phyloP scores from a whole-genome alignment of 2,329 filamentous ascomycete species.

The Clonostachys chloroleuca region DNA sequence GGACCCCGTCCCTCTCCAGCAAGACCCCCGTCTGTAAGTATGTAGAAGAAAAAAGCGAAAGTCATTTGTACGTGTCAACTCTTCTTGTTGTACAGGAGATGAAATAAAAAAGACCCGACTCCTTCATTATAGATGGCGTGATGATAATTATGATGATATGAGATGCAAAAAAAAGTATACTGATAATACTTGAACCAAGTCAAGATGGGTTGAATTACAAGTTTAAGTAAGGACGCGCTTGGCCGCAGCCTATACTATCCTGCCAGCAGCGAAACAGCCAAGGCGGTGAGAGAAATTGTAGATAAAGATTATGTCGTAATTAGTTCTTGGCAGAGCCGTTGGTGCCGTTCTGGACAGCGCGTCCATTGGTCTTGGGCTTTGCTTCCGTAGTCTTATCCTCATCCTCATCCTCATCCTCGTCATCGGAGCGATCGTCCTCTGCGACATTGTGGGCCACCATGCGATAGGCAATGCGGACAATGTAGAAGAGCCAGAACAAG shows the following conservation, averaged over 20 bases:
- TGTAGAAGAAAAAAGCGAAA: too few relatives aligned
- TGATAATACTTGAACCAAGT: background rate
- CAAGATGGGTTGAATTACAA: background rate
- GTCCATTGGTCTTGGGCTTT: slow-evolving; percentile 11
- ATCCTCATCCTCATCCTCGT: slow-evolving; percentile 59
- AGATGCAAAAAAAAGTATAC: background rate
- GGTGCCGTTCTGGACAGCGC: slow-evolving; percentile 1
- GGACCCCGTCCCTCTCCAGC: too few relatives aligned
- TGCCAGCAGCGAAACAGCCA: background rate
- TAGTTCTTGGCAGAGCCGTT: slow-evolving; percentile 5
- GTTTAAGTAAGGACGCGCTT: background rate
- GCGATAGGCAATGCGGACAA: slow-evolving; percentile 69
- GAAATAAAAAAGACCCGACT: too few relatives aligned
- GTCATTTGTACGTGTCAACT: too few relatives aligned
- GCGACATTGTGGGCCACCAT: slow-evolving; percentile 58
- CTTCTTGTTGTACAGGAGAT: too few relatives aligned
- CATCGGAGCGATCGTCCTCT: slow-evolving; percentile 69
- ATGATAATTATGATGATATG: too few relatives aligned
- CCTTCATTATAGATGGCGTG: too few relatives aligned
- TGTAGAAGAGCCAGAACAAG: slow-evolving; percentile 78
- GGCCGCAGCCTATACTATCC: background rate
- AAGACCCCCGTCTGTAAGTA: too few relatives aligned
- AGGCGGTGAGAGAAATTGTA: background rate
- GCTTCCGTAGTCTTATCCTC: slow-evolving; percentile 28
- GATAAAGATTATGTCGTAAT: background rate